Evolutionary conservation across 805 yeast genomes (phyloP).

Genomic region (Gaillardinia entomophila): DNA sequence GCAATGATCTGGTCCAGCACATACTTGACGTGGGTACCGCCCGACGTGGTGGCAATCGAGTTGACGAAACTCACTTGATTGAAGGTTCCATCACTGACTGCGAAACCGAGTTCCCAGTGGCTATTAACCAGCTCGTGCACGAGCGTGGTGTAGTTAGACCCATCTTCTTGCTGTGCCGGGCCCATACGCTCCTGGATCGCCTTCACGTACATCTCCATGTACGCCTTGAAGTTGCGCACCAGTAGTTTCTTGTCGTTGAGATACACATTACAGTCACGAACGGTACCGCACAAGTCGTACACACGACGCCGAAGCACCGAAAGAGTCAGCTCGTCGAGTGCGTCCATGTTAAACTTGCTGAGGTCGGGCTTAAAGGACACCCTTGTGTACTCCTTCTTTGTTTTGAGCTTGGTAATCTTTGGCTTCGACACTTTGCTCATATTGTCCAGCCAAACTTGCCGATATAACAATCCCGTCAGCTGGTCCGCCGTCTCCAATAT

Average conservation of each 20-base stretch:
- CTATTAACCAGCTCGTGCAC: constrained; percentile 78
- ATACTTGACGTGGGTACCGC: constrained; percentile 92
- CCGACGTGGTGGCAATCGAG: constrained; percentile 94
- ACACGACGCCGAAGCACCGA: constrained; percentile 90
- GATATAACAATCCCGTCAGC: constrained; percentile 52
- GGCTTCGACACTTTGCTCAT: constrained; percentile 80
- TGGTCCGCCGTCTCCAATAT: constrained; percentile 85
- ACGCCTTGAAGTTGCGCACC: constrained; percentile 72
- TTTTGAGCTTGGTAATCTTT: constrained; percentile 52
- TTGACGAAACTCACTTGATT: constrained; percentile 96
- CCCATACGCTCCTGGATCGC: constrained; percentile 55
- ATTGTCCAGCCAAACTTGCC: constrained; percentile 82
- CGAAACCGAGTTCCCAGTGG: constrained; percentile 95
- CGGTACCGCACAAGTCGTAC: constrained; percentile 92
- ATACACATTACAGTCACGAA: constrained; percentile 70
- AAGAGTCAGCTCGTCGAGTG: constrained; percentile 73
- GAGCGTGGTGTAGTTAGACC: constrained; percentile 39
- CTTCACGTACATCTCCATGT: constrained; percentile 83
- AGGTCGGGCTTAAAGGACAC: constrained; percentile 88
- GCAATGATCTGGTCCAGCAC: constrained; percentile 78
- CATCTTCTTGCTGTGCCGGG: constrained; percentile 15
- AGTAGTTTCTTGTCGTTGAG: constrained; percentile 70
- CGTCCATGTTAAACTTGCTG: constrained; percentile 76
- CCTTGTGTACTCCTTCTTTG: constrained; percentile 73
- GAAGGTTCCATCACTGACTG: constrained; percentile 83